Percentiles rank a stretch among this genome's conserved stretches.
These are phyloP conservation scores for Penicillium rolfsii DNA, from an alignment of 2,329 filamentous ascomycete species.

Conservation along the genomic window DNA sequence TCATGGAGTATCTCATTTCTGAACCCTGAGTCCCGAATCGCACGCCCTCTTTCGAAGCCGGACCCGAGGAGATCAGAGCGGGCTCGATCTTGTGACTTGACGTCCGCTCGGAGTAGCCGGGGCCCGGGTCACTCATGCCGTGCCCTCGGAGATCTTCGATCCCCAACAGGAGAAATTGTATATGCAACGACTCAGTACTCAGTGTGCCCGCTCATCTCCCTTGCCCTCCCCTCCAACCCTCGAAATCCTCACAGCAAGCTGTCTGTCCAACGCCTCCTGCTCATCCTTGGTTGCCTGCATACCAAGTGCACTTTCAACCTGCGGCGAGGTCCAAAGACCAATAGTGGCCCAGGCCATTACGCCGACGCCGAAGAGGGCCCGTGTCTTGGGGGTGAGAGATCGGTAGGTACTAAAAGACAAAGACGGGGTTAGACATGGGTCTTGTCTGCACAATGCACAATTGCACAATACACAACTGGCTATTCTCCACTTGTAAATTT, in stretches of 20 bases:
- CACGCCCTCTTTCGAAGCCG: slow-evolving; percentile 4
- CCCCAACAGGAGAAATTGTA: too few relatives aligned
- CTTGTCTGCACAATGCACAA: background rate
- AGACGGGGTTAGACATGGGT: slow-evolving; percentile 1
- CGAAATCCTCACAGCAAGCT: slow-evolving; percentile 41
- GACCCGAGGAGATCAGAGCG: background rate
- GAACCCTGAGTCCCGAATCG: background rate
- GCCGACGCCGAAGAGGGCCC: slow-evolving; percentile 71
- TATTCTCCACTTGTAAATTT: too few relatives aligned
- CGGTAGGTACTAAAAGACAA: slow-evolving; percentile 63
- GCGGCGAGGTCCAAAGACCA: slow-evolving; percentile 74
- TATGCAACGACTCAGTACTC: background rate
- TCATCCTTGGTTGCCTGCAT: slow-evolving; percentile 74
- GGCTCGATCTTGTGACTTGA: background rate
- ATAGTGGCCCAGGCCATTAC: slow-evolving; percentile 75
- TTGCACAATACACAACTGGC: too few relatives aligned
- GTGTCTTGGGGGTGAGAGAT: slow-evolving; percentile 70
- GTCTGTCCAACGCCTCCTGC: slow-evolving; percentile 63
- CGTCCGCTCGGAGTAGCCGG: background rate
- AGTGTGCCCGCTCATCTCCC: slow-evolving; percentile 22
- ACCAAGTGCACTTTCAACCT: slow-evolving; percentile 72
- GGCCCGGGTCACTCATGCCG: too few relatives aligned
- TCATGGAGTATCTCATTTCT: background rate
- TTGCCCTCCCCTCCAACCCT: slow-evolving; percentile 35
- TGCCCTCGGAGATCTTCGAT: too few relatives aligned